Conservation (phyloP, 495 filamentous ascomycete species). For the Tuber aestivum region DNA sequence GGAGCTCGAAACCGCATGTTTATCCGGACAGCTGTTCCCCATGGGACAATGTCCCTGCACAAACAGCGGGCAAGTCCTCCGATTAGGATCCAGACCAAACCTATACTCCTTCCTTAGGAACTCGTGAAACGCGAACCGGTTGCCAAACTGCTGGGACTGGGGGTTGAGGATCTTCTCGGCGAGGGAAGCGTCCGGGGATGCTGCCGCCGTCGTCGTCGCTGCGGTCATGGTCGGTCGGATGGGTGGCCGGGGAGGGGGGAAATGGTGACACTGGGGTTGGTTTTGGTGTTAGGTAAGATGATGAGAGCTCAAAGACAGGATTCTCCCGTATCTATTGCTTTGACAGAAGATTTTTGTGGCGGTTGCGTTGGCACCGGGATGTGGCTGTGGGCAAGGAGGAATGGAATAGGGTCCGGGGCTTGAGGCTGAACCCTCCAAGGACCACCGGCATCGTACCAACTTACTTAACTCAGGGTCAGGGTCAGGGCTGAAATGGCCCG, state of each 20-base stretch:
- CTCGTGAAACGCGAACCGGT: conserved; percentile 40
- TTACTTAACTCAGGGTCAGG: neutral
- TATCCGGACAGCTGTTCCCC: conserved; percentile 41
- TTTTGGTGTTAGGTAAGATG: neutral
- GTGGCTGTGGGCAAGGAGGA: conserved; percentile 7
- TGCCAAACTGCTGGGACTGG: conserved; percentile 29
- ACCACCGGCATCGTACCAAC: neutral
- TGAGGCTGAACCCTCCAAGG: neutral
- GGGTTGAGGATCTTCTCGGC: conserved; percentile 35
- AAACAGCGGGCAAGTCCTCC: conserved; percentile 40
- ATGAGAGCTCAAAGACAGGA: neutral
- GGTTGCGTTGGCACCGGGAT: neutral
- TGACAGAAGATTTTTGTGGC: neutral
- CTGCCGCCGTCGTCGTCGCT: conserved; percentile 7
- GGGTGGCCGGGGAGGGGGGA: neutral
- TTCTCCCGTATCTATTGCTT: neutral
- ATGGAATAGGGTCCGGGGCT: conserved; percentile 9
- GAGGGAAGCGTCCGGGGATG: conserved; percentile 11
- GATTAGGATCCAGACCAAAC: conserved; percentile 42
- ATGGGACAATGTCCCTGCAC: conserved; percentile 43
- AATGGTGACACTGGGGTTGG: neutral
- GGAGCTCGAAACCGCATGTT: conserved; percentile 34
- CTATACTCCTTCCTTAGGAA: conserved; percentile 43
- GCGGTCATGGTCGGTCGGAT: conserved; percentile 17
- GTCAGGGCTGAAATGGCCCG: neutral